Evolutionary conservation across 176 grass and related monocot genomes (phyloP).

Genomic region (Aechmea fasciata): DNA sequence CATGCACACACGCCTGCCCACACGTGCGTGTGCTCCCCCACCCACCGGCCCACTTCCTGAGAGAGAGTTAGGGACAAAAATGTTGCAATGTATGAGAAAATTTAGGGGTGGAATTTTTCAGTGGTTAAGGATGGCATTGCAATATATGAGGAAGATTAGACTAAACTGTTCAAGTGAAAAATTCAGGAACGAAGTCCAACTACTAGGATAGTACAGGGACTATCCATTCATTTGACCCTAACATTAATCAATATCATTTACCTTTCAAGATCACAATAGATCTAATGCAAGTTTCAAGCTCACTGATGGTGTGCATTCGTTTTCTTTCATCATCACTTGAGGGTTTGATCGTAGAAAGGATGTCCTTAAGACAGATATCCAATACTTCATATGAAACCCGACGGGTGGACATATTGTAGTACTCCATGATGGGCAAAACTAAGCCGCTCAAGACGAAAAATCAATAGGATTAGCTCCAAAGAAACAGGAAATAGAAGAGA

Average conservation of each 20-base stretch:
- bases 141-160: too few species aligned
- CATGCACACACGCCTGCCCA: neutral
- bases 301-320: constrained; percentile 40
- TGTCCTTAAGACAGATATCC: constrained; percentile 39
- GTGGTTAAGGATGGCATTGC: neutral
- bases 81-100: neutral
- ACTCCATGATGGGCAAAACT: too few species aligned
- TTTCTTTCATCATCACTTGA: constrained; percentile 32
- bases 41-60: too few species aligned
- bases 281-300: constrained; percentile 42
- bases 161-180: neutral
- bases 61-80: neutral
- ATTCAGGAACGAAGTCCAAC: neutral
- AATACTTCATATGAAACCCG: constrained; percentile 12
- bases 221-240: too few species aligned
- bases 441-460: too few species aligned
- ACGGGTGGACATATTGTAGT: too few species aligned
- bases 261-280: constrained; percentile 32
- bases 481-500: too few species aligned
- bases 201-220: neutral
- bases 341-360: constrained; percentile 63
- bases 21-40: too few species aligned
- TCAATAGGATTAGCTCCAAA: too few species aligned
- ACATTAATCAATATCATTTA: constrained; percentile 10
- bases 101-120: neutral